Evolutionary conservation across 2,329 filamentous ascomycete species (phyloP).

Genomic region (Grosmannia clavigera): DNA sequence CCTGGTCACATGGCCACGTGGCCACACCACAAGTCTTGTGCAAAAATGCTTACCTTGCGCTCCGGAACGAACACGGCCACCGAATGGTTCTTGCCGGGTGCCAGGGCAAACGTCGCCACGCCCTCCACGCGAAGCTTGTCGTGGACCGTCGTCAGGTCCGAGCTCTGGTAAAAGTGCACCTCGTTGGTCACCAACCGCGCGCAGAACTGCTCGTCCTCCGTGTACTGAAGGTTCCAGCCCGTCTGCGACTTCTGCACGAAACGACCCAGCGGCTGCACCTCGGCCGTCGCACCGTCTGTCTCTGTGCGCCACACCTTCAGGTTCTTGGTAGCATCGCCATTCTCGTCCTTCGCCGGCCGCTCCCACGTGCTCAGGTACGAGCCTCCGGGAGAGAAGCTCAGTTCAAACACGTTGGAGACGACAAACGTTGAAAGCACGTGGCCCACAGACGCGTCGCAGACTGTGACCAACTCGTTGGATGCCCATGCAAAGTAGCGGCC

Average conservation of each 20-base stretch:
- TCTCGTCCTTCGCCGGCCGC: slow-evolving; percentile 81
- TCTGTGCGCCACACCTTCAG: slow-evolving; percentile 89
- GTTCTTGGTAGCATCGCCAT: slow-evolving; percentile 89
- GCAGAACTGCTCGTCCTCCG: slow-evolving; percentile 82
- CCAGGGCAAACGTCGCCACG: slow-evolving; percentile 76
- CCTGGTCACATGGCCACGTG: no score
- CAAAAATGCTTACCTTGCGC: slow-evolving; percentile 58
- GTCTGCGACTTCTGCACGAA: slow-evolving; percentile 95
- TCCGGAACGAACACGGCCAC: slow-evolving; percentile 93
- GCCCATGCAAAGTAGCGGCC: slow-evolving; percentile 96
- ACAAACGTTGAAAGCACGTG: slow-evolving; percentile 62
- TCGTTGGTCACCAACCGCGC: slow-evolving; percentile 92
- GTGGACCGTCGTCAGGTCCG: slow-evolving; percentile 77
- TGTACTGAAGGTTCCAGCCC: slow-evolving; percentile 97
- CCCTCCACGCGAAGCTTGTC: slow-evolving; percentile 92
- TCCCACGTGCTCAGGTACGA: slow-evolving; percentile 97
- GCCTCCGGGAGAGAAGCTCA: slow-evolving; percentile 85
- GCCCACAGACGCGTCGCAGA: slow-evolving; percentile 71
- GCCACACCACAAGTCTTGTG: no score
- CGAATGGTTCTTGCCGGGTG: slow-evolving; percentile 79
- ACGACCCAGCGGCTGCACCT: slow-evolving; percentile 61
- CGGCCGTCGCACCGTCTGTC: slow-evolving; percentile 49
- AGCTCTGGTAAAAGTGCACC: slow-evolving; percentile 90
- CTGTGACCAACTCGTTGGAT: slow-evolving; percentile 71
- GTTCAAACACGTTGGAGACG: slow-evolving; percentile 78